Conservation (phyloP, 768 basidiomycete genomes). For the Lyophyllum shimeji region DNA sequence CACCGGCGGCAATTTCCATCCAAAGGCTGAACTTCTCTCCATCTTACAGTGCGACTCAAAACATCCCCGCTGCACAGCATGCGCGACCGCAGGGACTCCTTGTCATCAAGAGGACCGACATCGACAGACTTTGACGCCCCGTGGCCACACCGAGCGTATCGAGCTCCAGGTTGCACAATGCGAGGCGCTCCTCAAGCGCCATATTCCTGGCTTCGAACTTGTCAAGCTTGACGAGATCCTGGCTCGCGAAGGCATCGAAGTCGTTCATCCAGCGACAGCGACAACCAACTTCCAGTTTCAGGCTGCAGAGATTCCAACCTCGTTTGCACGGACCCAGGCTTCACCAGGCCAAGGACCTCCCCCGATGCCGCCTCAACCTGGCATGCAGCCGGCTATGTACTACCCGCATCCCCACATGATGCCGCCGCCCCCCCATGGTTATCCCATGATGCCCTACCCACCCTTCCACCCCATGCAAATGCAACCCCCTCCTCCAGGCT, state of each 20-base stretch:
- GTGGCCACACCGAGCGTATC: conserved; percentile 80
- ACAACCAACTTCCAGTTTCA: conserved; percentile 34
- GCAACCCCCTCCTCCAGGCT: conserved; percentile 38
- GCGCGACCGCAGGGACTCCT: conserved; percentile 72
- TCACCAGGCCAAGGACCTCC: conserved; percentile 29
- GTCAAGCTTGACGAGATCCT: conserved; percentile 65
- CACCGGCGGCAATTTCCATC: conserved; percentile 85
- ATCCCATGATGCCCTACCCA: conserved; percentile 37
- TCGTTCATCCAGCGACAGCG: conserved; percentile 24
- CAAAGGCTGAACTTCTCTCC: conserved; percentile 27
- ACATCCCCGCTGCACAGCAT: conserved; percentile 84
- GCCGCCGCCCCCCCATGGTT: conserved; percentile 36
- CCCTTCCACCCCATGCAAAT: conserved; percentile 39
- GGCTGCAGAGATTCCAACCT: conserved; percentile 15
- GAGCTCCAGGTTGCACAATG: conserved; percentile 81
- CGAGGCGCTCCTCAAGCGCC: conserved; percentile 74
- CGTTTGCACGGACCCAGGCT: conserved; percentile 31
- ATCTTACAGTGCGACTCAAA: conserved; percentile 80
- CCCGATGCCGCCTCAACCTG: conserved; percentile 33
- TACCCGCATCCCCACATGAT: conserved; percentile 42
- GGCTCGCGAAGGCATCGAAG: conserved; percentile 66
- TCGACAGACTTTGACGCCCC: conserved; percentile 80
- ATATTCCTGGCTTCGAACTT: conserved; percentile 66
- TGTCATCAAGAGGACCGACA: conserved; percentile 91
- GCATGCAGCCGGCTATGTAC: conserved; percentile 29